A percentile compares a stretch with the other conserved stretches of the same genome.
phyloP scores from a whole-genome alignment of 371 early-diverging fungal species.

The Blakeslea trispora region DNA sequence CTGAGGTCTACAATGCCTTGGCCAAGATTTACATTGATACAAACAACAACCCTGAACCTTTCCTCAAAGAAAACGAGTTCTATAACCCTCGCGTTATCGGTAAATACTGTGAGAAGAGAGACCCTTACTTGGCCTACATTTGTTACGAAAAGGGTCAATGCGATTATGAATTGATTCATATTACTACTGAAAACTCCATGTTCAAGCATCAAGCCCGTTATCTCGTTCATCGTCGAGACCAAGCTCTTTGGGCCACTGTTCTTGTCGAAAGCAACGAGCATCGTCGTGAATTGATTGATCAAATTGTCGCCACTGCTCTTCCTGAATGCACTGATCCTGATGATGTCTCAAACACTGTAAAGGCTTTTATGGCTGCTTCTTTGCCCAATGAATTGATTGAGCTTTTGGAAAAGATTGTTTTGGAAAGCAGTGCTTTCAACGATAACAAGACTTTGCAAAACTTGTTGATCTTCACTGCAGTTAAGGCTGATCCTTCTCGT shows the following conservation, averaged over 20 bases:
- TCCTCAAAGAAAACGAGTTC: conserved; percentile 89
- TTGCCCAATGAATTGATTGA: conserved; percentile 95
- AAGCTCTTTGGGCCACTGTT: conserved; percentile 84
- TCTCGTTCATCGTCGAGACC: conserved; percentile 87
- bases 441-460: conserved; percentile 97
- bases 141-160: conserved; percentile 95
- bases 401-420: conserved; percentile 93
- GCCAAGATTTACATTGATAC: conserved; percentile 99
- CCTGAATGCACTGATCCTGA: conserved; percentile 96
- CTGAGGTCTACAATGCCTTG: conserved; percentile 92
- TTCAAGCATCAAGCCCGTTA: conserved; percentile 98
- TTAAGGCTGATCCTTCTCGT: conserved; percentile 88
- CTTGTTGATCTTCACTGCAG: conserved; percentile 95
- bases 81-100: conserved; percentile 93
- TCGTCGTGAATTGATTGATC: conserved; percentile 91
- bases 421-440: conserved; percentile 88
- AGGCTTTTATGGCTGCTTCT: conserved; percentile 97
- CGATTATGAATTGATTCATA: conserved; percentile 88
- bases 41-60: conserved; percentile 96
- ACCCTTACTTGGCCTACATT: conserved; percentile 94
- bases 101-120: conserved; percentile 97
- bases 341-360: conserved; percentile 95
- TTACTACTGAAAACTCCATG: conserved; percentile 97
- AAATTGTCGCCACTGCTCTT: conserved; percentile 87
- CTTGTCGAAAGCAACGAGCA: conserved; percentile 78